Base-by-base conservation (phyloP, 2,329 filamentous ascomycete species). In the Tolypocladium tundrense region DNA sequence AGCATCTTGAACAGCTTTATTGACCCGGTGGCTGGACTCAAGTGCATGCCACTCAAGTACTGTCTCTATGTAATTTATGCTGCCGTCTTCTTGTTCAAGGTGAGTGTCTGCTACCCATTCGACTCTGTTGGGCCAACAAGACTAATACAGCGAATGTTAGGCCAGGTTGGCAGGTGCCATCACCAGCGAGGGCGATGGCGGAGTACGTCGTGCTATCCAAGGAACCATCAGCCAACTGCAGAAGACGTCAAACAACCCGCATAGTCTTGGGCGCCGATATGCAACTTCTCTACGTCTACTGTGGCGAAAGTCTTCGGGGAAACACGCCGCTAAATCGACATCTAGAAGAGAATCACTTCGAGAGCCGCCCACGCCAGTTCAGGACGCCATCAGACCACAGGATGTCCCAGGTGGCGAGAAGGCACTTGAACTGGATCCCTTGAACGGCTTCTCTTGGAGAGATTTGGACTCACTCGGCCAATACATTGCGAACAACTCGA, bases 31-130 rank as follows among this genome's bases (percentile, higher is more conserved):
- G 78, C 77, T 19, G 79, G 81, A 51, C 73, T 87, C 19, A 79
- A 83, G 60, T 86, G 82, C 60, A 85, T 87, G 82, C 84, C 84
- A 1, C 71, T 86, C 10, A 76, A 83, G 37, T 87, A 83, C 64
- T 87, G 85, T 60, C 72, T 87, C 37, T 87, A 78, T 60, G 77
- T 75, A 2, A 86, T 86, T 31, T 86, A 87, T 66, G 82, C 81
- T 0, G 83, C 84, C 1, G 83, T 86, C 2, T 87, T 87, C 61
- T 67, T 87, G 6, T 87, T 86, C 73, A 87, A 87, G 71, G 81
- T 81, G 66, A 39, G 58, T 39, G 3, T 19, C n/a, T 37, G 3
- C 21, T 16, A 7, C 9, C 2, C 5, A 31, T 8, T 1, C 11
- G 19, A 11, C 31, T 33, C 1, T 9, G 8, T 19, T 21, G 16